Percentiles rank a stretch among this genome's conserved stretches.
Evolutionary conservation across 805 yeast species (phyloP).

Genomic region (Candida sonorensis): DNA sequence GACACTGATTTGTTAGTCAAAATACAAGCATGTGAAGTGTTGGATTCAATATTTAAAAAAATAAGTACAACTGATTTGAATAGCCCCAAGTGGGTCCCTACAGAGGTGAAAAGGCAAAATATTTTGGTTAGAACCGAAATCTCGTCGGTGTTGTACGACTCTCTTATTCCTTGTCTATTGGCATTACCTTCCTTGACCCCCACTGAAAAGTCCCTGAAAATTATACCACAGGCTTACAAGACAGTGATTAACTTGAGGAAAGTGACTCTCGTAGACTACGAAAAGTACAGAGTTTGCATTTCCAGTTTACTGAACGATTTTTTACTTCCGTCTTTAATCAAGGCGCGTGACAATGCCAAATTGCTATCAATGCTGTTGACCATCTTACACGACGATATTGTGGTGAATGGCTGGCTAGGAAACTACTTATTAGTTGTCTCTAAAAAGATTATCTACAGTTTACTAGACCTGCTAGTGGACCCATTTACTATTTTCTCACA

Average conservation of each 20-base stretch:
- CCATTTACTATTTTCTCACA: conserved; percentile 19
- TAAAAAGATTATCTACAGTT: conserved; percentile 14
- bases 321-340: conserved; percentile 20
- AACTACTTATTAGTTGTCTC: conserved; percentile 14
- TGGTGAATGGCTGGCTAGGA: conserved; percentile 9
- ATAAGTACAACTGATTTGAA: conserved; percentile 1
- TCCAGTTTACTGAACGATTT: conserved; percentile 19
- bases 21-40: conserved; percentile 13
- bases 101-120: conserved; percentile 6
- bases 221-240: conserved; percentile 20
- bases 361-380: conserved; percentile 9
- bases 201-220: conserved; percentile 9
- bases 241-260: conserved; percentile 11
- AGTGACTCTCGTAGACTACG: conserved; percentile 3
- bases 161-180: conserved; percentile 22
- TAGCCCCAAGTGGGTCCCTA: too few species aligned
- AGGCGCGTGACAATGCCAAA: conserved; percentile 19
- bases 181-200: conserved; percentile 26
- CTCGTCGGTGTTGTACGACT: conserved; percentile 14
- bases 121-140: conserved; percentile 19
- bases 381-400: conserved; percentile 3
- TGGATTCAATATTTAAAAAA: conserved; percentile 7
- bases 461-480: conserved; percentile 19
- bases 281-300: conserved; percentile 9
- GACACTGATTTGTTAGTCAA: conserved; percentile 22